Conservation (phyloP, 2,329 filamentous ascomycete species). For the Aspergillaceae sp. region DNA sequence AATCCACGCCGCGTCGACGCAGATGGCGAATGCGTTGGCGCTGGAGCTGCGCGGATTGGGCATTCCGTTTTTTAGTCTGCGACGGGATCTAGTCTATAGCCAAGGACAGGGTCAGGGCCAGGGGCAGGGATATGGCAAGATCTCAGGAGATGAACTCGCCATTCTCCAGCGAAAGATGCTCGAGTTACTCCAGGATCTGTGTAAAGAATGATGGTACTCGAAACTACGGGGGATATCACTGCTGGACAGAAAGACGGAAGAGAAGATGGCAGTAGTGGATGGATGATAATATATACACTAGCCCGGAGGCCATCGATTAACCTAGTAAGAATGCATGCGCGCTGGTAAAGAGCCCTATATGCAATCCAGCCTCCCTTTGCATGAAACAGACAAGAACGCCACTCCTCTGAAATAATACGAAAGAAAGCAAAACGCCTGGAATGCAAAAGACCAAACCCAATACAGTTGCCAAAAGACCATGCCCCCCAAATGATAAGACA, state of each 20-base stretch:
- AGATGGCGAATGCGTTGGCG: slow-evolving; percentile 53
- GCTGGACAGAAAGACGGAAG: no score
- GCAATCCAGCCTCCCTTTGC: no score
- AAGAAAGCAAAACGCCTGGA: no score
- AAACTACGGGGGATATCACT: no score
- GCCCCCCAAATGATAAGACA: no score
- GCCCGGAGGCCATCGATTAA: not conserved
- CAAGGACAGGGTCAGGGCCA: slow-evolving; percentile 3
- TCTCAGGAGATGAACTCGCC: slow-evolving; percentile 36
- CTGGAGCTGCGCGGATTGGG: slow-evolving; percentile 48
- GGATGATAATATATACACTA: no score
- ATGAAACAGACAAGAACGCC: not conserved
- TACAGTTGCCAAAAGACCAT: no score
- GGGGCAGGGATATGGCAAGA: not conserved
- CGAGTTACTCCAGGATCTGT: slow-evolving; percentile 44
- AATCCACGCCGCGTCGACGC: slow-evolving; percentile 50
- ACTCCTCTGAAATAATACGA: not conserved
- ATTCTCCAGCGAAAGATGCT: slow-evolving; percentile 42
- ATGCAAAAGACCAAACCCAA: no score
- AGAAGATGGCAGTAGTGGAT: no score
- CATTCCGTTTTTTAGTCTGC: slow-evolving; percentile 48
- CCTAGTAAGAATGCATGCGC: no score
- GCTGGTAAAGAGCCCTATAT: no score
- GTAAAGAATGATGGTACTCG: slow-evolving; percentile 23
- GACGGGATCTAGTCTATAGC: not conserved